These are phyloP conservation scores for Pichia sp. DNA, from an alignment of 1,139 yeast genomes.

Conservation along the genomic window DNA sequence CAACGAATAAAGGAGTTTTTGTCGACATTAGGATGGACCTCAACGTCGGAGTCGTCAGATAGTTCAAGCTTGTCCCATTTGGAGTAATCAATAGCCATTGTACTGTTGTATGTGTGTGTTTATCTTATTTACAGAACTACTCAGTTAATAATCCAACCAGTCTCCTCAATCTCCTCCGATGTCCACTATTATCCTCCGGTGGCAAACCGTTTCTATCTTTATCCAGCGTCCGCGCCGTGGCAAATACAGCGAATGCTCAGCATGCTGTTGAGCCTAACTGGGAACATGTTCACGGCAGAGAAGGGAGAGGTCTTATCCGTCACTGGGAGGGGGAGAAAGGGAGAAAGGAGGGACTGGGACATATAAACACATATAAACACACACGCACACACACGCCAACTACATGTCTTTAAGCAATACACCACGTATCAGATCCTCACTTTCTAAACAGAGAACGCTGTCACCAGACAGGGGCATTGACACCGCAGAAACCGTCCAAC, in stretches of 20 bases:
- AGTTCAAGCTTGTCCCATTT: constrained; percentile 96
- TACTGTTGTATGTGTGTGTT: not conserved
- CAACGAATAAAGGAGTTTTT: constrained; percentile 86
- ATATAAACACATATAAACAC: not conserved
- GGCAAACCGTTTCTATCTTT: too few species aligned
- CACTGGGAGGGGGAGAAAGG: too few species aligned
- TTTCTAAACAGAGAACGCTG: constrained; percentile 6
- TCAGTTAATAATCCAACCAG: too few species aligned
- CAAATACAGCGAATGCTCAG: too few species aligned
- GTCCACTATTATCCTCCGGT: too few species aligned
- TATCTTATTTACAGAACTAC: not conserved
- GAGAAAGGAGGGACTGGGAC: too few species aligned
- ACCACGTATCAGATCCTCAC: constrained; percentile 14
- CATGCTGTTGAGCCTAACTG: too few species aligned
- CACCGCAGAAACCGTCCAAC: not conserved
- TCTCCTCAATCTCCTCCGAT: too few species aligned
- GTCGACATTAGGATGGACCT: constrained; percentile 97
- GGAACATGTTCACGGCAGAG: too few species aligned
- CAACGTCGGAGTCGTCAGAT: constrained; percentile 93
- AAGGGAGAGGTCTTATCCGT: too few species aligned
- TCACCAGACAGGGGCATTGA: not conserved
- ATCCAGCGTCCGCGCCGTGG: too few species aligned
- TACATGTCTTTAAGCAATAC: constrained; percentile 10
- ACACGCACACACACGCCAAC: too few species aligned
- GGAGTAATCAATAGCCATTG: constrained; percentile 83